phyloP scores from a whole-genome alignment of 495 filamentous ascomycete genomes.

The Penicillium parvum region DNA sequence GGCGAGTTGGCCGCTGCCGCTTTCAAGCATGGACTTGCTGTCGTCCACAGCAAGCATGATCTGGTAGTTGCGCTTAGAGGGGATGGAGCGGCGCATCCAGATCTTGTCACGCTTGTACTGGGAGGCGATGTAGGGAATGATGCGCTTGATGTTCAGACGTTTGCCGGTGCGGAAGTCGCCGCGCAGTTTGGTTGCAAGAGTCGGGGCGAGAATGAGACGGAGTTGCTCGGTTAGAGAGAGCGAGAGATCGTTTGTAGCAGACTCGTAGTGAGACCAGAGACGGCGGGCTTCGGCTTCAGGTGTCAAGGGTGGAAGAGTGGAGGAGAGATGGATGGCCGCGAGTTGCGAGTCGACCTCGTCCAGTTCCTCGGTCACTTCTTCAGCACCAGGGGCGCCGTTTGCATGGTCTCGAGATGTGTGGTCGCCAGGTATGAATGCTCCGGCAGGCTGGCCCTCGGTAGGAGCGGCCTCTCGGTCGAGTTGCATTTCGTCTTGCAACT shows the following conservation, averaged over 20 bases:
- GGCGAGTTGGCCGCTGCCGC: slow-evolving; percentile 63
- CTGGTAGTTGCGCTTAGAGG: slow-evolving; percentile 90
- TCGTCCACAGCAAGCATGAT: slow-evolving; percentile 97
- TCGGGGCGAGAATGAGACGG: slow-evolving; percentile 89
- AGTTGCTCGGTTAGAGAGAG: slow-evolving; percentile 87
- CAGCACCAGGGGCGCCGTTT: slow-evolving; percentile 32
- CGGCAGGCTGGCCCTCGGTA: slow-evolving; percentile 37
- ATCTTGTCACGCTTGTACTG: slow-evolving; percentile 99
- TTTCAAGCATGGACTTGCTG: slow-evolving; percentile 84
- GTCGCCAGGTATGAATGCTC: slow-evolving; percentile 40
- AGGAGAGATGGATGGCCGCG: slow-evolving; percentile 64
- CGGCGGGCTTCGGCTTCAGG: slow-evolving; percentile 61
- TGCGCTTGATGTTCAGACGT: slow-evolving; percentile 96
- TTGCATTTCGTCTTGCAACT: slow-evolving; percentile 46
- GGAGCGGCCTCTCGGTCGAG: slow-evolving; percentile 35
- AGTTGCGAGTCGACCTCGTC: slow-evolving; percentile 70
- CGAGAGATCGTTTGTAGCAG: slow-evolving; percentile 76
- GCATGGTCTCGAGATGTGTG: slow-evolving; percentile 30
- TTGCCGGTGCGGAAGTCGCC: slow-evolving; percentile 98
- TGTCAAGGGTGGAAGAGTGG: slow-evolving; percentile 34
- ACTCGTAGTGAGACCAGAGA: slow-evolving; percentile 83
- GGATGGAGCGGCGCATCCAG: slow-evolving; percentile 92
- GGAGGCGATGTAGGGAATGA: slow-evolving; percentile 97
- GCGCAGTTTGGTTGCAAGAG: slow-evolving; percentile 90
- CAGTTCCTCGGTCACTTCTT: slow-evolving; percentile 55